phyloP scores from a whole-genome alignment of 805 yeast genomes.

The Saccharomyces paradoxus region DNA sequence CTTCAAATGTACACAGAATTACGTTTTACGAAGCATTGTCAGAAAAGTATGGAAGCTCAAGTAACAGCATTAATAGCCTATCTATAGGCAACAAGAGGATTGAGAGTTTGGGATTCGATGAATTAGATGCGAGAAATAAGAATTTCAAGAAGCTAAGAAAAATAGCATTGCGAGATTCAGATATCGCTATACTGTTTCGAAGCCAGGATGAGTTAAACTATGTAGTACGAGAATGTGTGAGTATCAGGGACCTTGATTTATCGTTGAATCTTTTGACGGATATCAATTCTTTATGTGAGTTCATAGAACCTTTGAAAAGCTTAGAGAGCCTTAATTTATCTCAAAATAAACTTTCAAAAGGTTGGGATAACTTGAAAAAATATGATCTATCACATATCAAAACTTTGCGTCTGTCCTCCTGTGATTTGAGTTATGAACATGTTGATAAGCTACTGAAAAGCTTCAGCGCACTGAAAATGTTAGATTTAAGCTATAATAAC shows the following conservation, averaged over 20 bases:
- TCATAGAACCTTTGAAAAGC: slow-evolving; percentile 32
- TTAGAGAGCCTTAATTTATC: slow-evolving; percentile 42
- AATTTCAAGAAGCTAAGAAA: slow-evolving; percentile 38
- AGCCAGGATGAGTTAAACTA: neutral
- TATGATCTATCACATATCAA: slow-evolving; percentile 2
- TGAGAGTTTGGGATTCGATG: slow-evolving; percentile 60
- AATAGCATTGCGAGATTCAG: slow-evolving; percentile 36
- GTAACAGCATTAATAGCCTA: slow-evolving; percentile 28
- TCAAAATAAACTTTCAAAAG: slow-evolving; percentile 39
- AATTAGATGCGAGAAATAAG: slow-evolving; percentile 40
- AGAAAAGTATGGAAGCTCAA: slow-evolving; percentile 38
- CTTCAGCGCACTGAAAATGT: slow-evolving; percentile 33
- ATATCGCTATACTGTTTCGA: neutral
- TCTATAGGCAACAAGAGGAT: slow-evolving; percentile 49
- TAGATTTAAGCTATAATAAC: slow-evolving; percentile 8
- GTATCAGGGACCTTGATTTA: slow-evolving; percentile 42
- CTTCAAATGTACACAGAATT: slow-evolving; percentile 26
- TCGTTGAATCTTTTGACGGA: slow-evolving; percentile 48
- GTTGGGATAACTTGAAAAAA: slow-evolving; percentile 1
- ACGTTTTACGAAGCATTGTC: slow-evolving; percentile 44
- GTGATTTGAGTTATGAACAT: slow-evolving; percentile 5
- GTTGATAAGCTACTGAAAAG: slow-evolving; percentile 7
- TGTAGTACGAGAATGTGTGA: slow-evolving; percentile 6
- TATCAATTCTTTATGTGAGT: slow-evolving; percentile 32
- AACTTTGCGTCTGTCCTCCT: slow-evolving; percentile 21